phyloP scores from a whole-genome alignment of 2,329 filamentous ascomycete genomes.

The Calcarisporium arbuscula region DNA sequence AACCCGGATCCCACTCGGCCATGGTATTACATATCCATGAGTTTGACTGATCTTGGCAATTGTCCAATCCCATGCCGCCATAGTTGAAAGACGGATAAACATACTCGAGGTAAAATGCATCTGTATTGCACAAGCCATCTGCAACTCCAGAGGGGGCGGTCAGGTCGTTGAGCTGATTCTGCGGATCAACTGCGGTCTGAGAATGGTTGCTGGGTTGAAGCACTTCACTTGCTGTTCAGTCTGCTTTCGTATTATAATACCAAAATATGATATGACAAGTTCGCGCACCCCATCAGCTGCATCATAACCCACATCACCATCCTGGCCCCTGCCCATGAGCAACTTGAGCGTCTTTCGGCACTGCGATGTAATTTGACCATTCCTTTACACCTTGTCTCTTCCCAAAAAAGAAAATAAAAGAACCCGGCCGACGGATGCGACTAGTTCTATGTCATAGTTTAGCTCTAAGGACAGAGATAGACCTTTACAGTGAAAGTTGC shows the following conservation, averaged over 20 bases:
- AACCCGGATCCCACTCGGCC: slow-evolving; percentile 7
- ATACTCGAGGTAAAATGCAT: too few relatives aligned
- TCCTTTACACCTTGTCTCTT: slow-evolving; percentile 3
- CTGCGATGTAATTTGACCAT: slow-evolving; percentile 11
- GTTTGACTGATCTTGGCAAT: slow-evolving; percentile 1
- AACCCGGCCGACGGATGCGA: slow-evolving; percentile 5
- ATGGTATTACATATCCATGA: slow-evolving; percentile 1
- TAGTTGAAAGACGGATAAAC: too few relatives aligned
- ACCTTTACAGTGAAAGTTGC: slow-evolving; percentile 11
- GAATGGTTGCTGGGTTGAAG: too few relatives aligned
- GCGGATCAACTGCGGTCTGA: slow-evolving; percentile 1
- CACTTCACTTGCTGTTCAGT: too few relatives aligned
- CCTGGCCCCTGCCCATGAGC: neutral
- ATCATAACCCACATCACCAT: neutral
- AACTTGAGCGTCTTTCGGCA: slow-evolving; percentile 11
- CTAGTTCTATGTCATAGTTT: slow-evolving; percentile 7
- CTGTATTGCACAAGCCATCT: slow-evolving; percentile 4
- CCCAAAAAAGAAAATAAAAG: too few relatives aligned
- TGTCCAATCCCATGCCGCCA: too few relatives aligned
- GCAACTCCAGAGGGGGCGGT: slow-evolving; percentile 1
- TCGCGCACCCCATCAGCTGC: too few relatives aligned
- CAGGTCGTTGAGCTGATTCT: slow-evolving; percentile 2
- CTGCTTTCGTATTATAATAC: slow-evolving; percentile 9
- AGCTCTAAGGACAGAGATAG: neutral
- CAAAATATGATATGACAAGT: slow-evolving; percentile 8